These are phyloP conservation scores for Phytophthora sp. DNA, from an alignment of 352 stramenopile genomes.

Conservation along the genomic window DNA sequence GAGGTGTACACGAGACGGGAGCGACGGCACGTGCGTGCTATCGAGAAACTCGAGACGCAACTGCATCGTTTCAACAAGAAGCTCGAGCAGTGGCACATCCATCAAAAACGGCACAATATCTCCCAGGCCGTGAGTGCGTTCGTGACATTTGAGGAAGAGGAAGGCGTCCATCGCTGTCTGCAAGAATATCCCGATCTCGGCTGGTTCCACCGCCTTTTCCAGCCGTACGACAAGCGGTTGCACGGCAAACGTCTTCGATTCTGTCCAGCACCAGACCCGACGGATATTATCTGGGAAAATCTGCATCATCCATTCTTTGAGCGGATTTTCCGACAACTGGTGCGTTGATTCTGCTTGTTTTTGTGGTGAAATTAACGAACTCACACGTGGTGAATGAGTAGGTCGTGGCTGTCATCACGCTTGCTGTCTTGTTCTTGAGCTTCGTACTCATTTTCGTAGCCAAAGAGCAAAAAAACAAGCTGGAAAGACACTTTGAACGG, in stretches of 20 bases:
- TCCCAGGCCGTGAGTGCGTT: slow-evolving; percentile 76
- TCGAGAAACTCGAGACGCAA: slow-evolving; percentile 51
- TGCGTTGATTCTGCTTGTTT: slow-evolving; percentile 22
- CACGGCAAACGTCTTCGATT: slow-evolving; percentile 79
- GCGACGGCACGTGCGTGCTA: slow-evolving; percentile 49
- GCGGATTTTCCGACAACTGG: slow-evolving; percentile 66
- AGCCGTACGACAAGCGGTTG: slow-evolving; percentile 66
- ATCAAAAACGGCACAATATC: slow-evolving; percentile 43
- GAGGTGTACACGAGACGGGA: slow-evolving; percentile 51
- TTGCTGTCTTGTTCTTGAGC: slow-evolving; percentile 72
- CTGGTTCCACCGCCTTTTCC: slow-evolving; percentile 75
- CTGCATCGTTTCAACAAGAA: slow-evolving; percentile 52
- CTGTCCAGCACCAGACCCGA: slow-evolving; percentile 72
- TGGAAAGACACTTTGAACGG: slow-evolving; percentile 72
- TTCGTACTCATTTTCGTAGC: slow-evolving; percentile 81
- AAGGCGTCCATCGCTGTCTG: slow-evolving; percentile 79
- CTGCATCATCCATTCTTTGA: slow-evolving; percentile 70
- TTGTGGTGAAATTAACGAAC: not conserved
- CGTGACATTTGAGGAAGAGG: slow-evolving; percentile 87
- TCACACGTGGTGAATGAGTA: slow-evolving; percentile 9
- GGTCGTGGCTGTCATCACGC: slow-evolving; percentile 72
- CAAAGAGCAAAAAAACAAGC: slow-evolving; percentile 74
- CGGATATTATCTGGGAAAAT: slow-evolving; percentile 88
- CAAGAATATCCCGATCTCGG: slow-evolving; percentile 79
- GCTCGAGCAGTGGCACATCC: slow-evolving; percentile 50